Conservation (phyloP, 306 rosid species). For the Sechiopsis laciniata region DNA sequence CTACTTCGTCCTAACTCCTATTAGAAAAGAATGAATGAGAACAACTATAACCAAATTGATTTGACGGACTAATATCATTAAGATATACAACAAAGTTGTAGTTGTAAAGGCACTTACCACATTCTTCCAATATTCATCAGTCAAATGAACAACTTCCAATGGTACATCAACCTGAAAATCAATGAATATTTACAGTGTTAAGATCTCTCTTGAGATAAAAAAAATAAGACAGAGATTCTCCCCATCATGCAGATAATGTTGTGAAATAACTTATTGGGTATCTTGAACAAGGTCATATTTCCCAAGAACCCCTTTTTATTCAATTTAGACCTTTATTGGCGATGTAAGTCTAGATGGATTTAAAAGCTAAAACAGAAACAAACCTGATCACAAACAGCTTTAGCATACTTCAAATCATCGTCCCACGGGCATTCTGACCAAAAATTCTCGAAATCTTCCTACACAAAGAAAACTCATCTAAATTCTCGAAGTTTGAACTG, state of each 20-base stretch:
- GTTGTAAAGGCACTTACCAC: slow-evolving; percentile 50
- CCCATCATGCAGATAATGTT: neutral
- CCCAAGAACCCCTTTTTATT: neutral
- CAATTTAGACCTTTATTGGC: neutral
- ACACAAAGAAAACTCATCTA: slow-evolving; percentile 28
- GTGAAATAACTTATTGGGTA: neutral
- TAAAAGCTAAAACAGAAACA: slow-evolving; percentile 17
- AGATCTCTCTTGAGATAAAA: slow-evolving; percentile 5
- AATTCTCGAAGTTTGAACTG: neutral
- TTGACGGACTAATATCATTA: neutral
- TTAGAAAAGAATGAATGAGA: too few species aligned
- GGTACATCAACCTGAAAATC: slow-evolving; percentile 64
- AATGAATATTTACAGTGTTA: slow-evolving; percentile 18
- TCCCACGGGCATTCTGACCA: slow-evolving; percentile 99
- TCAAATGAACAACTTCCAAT: slow-evolving; percentile 85
- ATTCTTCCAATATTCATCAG: slow-evolving; percentile 84
- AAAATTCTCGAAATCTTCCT: slow-evolving; percentile 92
- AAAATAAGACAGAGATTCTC: neutral
- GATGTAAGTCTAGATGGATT: neutral
- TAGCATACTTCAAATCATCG: slow-evolving; percentile 77
- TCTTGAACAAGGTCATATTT: neutral
- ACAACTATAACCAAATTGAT: neutral
- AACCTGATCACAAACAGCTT: slow-evolving; percentile 79
- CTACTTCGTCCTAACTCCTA: neutral
- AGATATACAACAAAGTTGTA: neutral